Percentiles rank a stretch among this genome's conserved stretches.
These are phyloP conservation scores for Erigeron philadelphicus DNA, from an alignment of 140 eudicot species.

Conservation along the genomic window DNA sequence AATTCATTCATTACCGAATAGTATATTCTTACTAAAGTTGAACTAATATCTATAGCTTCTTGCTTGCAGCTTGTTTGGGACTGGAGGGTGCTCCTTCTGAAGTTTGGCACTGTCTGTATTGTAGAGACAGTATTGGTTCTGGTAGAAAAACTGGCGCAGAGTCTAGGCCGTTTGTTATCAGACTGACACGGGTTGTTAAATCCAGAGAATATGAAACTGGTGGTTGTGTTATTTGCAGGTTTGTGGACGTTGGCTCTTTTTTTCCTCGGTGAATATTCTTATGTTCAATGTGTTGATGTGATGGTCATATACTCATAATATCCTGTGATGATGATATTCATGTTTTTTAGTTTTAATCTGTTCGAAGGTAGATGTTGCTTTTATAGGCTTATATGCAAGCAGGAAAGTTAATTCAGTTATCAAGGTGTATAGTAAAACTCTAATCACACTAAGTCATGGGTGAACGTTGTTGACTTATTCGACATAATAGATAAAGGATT, in stretches of 20 bases:
- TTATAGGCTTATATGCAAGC: slow-evolving; percentile 5
- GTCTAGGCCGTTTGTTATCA: slow-evolving; percentile 49
- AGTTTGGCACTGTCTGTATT: slow-evolving; percentile 65
- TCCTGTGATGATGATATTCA: slow-evolving; percentile 2
- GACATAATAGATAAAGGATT: too few species aligned
- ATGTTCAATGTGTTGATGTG: background rate
- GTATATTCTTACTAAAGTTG: slow-evolving; percentile 3
- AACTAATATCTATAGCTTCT: slow-evolving; percentile 24
- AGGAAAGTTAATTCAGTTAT: too few species aligned
- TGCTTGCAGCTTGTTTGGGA: slow-evolving; percentile 72
- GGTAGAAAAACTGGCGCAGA: slow-evolving; percentile 54
- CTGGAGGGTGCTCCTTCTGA: slow-evolving; percentile 47
- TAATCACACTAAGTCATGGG: slow-evolving; percentile 2
- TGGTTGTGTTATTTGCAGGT: slow-evolving; percentile 97
- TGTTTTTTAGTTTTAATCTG: slow-evolving; percentile 15
- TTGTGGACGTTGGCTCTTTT: slow-evolving; percentile 22
- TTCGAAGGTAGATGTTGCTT: slow-evolving; percentile 16
- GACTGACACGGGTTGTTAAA: slow-evolving; percentile 73
- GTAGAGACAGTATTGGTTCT: slow-evolving; percentile 53
- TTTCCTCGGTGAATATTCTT: background rate
- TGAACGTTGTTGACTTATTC: slow-evolving; percentile 5
- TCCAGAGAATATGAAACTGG: slow-evolving; percentile 69
- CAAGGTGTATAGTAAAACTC: background rate
- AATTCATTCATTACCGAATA: slow-evolving; percentile 1
- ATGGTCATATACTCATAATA: background rate